phyloP scores from a whole-genome alignment of 1,284 basidiomycete species.

The Trichosporon ovoides region DNA sequence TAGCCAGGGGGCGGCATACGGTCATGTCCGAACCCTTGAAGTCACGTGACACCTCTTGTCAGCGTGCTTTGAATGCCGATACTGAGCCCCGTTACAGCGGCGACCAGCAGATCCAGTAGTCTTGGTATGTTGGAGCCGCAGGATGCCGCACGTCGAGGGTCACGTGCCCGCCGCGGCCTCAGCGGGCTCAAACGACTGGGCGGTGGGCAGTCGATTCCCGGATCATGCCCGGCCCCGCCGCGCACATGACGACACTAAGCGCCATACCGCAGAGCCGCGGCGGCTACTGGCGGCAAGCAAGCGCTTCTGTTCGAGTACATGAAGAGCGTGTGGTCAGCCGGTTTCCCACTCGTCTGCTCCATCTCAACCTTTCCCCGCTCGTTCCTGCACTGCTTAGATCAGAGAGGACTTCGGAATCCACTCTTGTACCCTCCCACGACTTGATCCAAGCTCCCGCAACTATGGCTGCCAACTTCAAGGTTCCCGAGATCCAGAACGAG shows the following conservation, averaged over 20 bases:
- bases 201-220: background rate
- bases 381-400: background rate
- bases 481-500: conserved; percentile 81
- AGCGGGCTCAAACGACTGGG: background rate
- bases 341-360: background rate
- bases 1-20: background rate
- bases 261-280: conserved; percentile 1
- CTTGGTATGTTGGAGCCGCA: too few species aligned
- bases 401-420: background rate
- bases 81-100: too few species aligned
- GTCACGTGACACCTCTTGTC: background rate
- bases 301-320: conserved; percentile 1
- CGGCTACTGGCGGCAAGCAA: background rate
- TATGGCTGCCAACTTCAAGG: conserved; percentile 66
- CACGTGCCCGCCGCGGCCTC: background rate
- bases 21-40: background rate
- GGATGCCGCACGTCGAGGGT: background rate
- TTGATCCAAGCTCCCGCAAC: conserved; percentile 15
- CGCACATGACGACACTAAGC: conserved; percentile 1
- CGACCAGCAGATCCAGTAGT: too few species aligned
- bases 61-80: too few species aligned
- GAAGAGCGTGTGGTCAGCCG: background rate
- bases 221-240: conserved; percentile 3
- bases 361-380: background rate
- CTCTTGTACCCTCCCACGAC: background rate